These are phyloP conservation scores for Pascua guehoae DNA, from an alignment of 1,284 basidiomycete genomes.

Conservation along the genomic window DNA sequence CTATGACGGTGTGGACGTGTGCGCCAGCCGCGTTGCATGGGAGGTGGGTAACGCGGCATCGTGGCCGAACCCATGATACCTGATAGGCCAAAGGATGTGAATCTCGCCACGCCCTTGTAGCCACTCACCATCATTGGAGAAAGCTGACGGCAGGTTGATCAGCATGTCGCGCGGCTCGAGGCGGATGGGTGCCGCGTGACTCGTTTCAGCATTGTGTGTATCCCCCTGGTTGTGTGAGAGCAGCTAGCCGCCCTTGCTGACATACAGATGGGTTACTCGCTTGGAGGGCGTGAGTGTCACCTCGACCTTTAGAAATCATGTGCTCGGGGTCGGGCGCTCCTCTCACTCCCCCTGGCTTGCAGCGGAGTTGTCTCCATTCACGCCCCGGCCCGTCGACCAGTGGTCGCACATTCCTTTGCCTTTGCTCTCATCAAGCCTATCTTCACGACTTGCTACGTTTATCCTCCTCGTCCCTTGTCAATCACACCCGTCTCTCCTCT, in stretches of 20 bases:
- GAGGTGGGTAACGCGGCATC: slow-evolving; percentile 28
- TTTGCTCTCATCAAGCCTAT: no score
- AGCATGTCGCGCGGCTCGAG: slow-evolving; percentile 33
- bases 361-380: no score
- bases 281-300: slow-evolving; percentile 41
- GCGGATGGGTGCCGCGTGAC: slow-evolving; percentile 27
- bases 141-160: slow-evolving; percentile 32
- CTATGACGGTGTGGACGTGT: slow-evolving; percentile 47
- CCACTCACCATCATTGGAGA: no score
- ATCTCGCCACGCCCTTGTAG: no score
- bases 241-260: not conserved
- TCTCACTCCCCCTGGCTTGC: no score
- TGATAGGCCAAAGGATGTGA: not conserved
- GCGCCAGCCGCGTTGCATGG: slow-evolving; percentile 43
- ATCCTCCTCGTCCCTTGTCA: not conserved
- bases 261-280: slow-evolving; percentile 41
- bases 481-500: not conserved
- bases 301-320: no score
- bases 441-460: no score
- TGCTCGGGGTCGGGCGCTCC: no score
- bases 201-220: slow-evolving; percentile 40
- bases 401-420: no score
- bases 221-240: not conserved
- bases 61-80: not conserved
- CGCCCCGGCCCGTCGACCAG: no score